Evolutionary conservation across 805 yeast species (phyloP).

Genomic region (Wilhelminamyces savonicus): DNA sequence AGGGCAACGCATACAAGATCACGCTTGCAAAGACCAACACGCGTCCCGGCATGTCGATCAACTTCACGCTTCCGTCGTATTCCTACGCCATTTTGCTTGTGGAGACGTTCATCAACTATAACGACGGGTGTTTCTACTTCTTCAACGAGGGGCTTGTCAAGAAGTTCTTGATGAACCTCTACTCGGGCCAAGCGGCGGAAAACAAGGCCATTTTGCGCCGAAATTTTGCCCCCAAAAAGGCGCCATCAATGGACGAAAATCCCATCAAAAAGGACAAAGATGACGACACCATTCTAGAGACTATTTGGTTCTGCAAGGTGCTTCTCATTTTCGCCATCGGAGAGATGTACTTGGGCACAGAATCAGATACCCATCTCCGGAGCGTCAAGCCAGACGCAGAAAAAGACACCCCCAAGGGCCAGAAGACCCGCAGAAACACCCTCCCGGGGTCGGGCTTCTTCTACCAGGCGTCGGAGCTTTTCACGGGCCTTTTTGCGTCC

Average conservation of each 20-base stretch:
- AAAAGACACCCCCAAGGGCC: slow-evolving; percentile 6
- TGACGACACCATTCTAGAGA: slow-evolving; percentile 58
- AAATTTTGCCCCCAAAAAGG: slow-evolving; percentile 17
- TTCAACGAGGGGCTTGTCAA: slow-evolving; percentile 78
- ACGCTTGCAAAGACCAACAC: slow-evolving; percentile 63
- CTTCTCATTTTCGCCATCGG: slow-evolving; percentile 71
- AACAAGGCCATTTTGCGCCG: slow-evolving; percentile 32
- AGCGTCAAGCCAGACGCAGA: slow-evolving; percentile 18
- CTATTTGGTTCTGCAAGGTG: slow-evolving; percentile 77
- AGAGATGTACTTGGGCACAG: slow-evolving; percentile 77
- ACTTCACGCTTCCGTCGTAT: slow-evolving; percentile 69
- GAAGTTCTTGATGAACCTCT: slow-evolving; percentile 56
- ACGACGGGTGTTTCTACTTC: slow-evolving; percentile 80
- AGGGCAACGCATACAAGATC: slow-evolving; percentile 71
- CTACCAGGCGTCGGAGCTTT: slow-evolving; percentile 71
- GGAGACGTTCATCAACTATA: slow-evolving; percentile 71
- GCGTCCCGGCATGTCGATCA: slow-evolving; percentile 61
- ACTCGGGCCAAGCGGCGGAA: slow-evolving; percentile 42
- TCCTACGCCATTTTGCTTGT: slow-evolving; percentile 70
- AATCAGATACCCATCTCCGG: slow-evolving; percentile 54
- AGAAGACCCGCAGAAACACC: slow-evolving; percentile 25
- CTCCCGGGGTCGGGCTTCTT: slow-evolving; percentile 77
- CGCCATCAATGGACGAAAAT: slow-evolving; percentile 30
- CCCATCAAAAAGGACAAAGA: slow-evolving; percentile 37
- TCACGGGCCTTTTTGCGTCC: slow-evolving; percentile 69